Base-by-base conservation (phyloP, 345 rosid genomes). In the Adansonia digitata region DNA sequence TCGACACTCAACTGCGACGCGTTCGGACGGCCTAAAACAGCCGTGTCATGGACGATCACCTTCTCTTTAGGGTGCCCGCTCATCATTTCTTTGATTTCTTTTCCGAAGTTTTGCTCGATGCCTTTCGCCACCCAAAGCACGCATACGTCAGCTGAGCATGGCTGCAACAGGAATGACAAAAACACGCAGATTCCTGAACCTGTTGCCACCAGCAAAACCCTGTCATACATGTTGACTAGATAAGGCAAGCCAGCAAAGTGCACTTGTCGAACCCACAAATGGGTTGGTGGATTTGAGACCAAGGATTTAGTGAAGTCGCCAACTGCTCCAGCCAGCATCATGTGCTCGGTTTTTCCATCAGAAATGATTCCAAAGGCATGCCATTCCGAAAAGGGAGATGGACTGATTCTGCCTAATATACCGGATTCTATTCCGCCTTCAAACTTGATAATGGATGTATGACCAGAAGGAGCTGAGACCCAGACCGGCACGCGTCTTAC, bases 311-410 rank as follows among this genome's bases (percentile, higher is more conserved):
- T 93, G 77, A 88, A 91, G 77, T 93, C 97, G 0, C 98, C 98
- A 4, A 91, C 98, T 7, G 97, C 95, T 29, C 97, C 97, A 0
- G 95, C 94, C 2, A 93, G 84, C 98, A 93, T 91, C 97, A 91
- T 84, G 84, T 93, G 98, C 24, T 85, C 89, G 4, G 76, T 68
- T 82, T 91, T 86, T n/a, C 88, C 87, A 31, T 90, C 86, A 1
- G 97, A 91, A 55, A 93, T 91, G 1, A 88, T 91, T 7, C 98
- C 98, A 29, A 93, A 93, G 20, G 97, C 93, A 15, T 93, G 98
- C 98, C 98, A 93, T 75, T 93, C 98, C 0, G 94, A 93, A 5
- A 93, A 79, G 9, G 97, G 98, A 3, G 97, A 93, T 0, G 97
- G 97, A 77, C 97, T 93, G n/a, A 93, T 93, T 80, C 98, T 82